Evolutionary conservation across 2,329 filamentous ascomycete genomes (phyloP), one percentile per base, ranked within the genome.

Genomic region (Colletotrichum destructivum): DNA sequence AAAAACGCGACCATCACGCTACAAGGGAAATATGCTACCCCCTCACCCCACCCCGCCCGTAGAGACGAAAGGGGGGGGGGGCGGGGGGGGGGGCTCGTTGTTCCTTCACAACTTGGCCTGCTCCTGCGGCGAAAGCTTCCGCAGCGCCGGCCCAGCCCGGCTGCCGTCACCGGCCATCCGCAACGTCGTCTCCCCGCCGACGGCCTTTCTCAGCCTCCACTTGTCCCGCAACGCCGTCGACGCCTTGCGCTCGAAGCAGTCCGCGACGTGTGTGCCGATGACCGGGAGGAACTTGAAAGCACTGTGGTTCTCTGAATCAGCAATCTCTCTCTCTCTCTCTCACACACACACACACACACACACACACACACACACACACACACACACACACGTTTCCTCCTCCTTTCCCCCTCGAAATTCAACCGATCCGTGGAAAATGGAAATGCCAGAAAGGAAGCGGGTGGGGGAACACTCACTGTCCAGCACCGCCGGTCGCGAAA

Each of bases 281-380:
- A 77, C 75, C 1, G 77, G 76, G 1, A 78, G 68, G 56, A 78
- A 78, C 47, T 78, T 78, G 73, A 78, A 78, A 8, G 67, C 77
- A 71, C 77, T 86, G 84, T 21, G 84, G 84, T n/a, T 35, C 2
- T 35, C 2, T 2, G 13, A 12, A 5, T 62, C 31, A 62, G 60
- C 46, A 91, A 91, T 47, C 81, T 82, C 0, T 84, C 85, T 1
- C 84, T 86, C 0, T 83, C 0, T 84, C 85, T 1, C 84, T 85
- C 0, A 82, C 86, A 0, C 23, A 3, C 23, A 26, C 23, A 26
- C 23, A 26, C 23, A 26, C 23, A 26, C 23, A 26, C 23, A 26
- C 23, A 26, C 23, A 26, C 23, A 26, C 23, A 26, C 23, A 26
- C 23, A 3, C 23, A 23, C 23, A n/a, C n/a, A n/a, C n/a, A n/a